Evolutionary conservation across 75 land plant species (phyloP).

Genomic region (Larix kaempferi): DNA sequence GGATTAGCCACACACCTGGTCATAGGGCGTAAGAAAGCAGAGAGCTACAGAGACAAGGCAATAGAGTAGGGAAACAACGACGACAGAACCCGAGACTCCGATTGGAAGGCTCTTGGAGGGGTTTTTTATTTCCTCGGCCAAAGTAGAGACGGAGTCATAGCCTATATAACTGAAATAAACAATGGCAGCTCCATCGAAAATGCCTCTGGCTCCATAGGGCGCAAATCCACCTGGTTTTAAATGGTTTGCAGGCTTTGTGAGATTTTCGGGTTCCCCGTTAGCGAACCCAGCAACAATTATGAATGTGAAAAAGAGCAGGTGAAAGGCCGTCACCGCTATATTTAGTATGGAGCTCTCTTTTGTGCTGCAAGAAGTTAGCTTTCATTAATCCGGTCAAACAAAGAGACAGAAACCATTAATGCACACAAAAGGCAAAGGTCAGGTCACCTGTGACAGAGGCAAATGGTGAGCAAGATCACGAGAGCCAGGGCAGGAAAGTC

Average conservation of each 20-base stretch:
- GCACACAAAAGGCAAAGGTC: no score
- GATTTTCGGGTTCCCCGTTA: conserved; percentile 35
- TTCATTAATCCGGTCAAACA: background rate
- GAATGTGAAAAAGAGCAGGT: conserved; percentile 50
- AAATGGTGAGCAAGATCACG: conserved; percentile 53
- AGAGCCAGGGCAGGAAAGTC: conserved; percentile 72
- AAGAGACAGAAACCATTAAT: background rate
- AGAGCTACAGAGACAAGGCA: conserved; percentile 64
- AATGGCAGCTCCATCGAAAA: conserved; percentile 71
- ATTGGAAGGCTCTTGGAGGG: conserved; percentile 67
- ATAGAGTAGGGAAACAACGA: conserved; percentile 55
- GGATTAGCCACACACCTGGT: conserved; percentile 30
- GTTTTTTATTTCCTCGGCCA: conserved; percentile 75
- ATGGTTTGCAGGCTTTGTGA: conserved; percentile 29
- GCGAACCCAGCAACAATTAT: conserved; percentile 49
- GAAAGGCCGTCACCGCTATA: conserved; percentile 47
- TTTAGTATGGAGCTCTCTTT: conserved; percentile 61
- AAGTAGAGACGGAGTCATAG: conserved; percentile 75
- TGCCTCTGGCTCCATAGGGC: conserved; percentile 59
- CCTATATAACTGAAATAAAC: conserved; percentile 91
- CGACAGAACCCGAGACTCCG: conserved; percentile 74
- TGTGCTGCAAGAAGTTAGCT: conserved; percentile 32
- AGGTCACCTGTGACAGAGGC: conserved; percentile 50
- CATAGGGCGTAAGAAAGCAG: conserved; percentile 58
- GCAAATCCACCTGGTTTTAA: conserved; percentile 42